These are phyloP conservation scores for Agrocybe pediades DNA, from an alignment of 768 basidiomycete species.

Conservation along the genomic window DNA sequence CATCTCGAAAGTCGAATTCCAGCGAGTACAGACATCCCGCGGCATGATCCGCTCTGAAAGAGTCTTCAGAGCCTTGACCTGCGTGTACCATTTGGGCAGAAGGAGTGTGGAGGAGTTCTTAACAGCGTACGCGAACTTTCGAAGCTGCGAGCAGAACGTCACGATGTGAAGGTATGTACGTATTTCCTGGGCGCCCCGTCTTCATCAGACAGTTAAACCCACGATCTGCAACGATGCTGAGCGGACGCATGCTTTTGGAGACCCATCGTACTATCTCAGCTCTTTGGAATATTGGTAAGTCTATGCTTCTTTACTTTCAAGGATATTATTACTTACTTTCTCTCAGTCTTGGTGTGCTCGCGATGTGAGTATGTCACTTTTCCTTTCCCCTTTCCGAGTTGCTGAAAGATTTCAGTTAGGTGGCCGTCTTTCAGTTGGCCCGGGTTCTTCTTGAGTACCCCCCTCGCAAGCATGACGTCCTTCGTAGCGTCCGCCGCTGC, in stretches of 20 bases:
- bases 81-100: conserved; percentile 14
- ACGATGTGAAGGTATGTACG: not conserved
- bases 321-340: conserved; percentile 17
- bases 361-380: conserved; percentile 31
- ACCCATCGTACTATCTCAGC: conserved; percentile 7
- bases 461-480: not conserved
- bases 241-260: conserved; percentile 2
- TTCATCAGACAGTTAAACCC: conserved; percentile 7
- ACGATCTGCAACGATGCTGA: not conserved
- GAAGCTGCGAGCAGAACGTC: conserved; percentile 23
- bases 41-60: conserved; percentile 20
- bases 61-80: conserved; percentile 5
- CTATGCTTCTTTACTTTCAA: not conserved
- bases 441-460: not conserved
- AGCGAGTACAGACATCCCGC: conserved; percentile 35
- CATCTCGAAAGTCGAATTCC: conserved; percentile 42
- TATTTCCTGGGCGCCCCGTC: not conserved
- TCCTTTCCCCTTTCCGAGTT: conserved; percentile 20
- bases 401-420: not conserved
- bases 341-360: conserved; percentile 25
- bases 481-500: conserved; percentile 8
- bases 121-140: conserved; percentile 13
- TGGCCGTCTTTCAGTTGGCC: too few species aligned
- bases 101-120: conserved; percentile 14
- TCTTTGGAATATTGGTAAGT: not conserved